These are phyloP conservation scores for Conringia planisiliqua DNA, from an alignment of 345 rosid species.

Conservation along the genomic window DNA sequence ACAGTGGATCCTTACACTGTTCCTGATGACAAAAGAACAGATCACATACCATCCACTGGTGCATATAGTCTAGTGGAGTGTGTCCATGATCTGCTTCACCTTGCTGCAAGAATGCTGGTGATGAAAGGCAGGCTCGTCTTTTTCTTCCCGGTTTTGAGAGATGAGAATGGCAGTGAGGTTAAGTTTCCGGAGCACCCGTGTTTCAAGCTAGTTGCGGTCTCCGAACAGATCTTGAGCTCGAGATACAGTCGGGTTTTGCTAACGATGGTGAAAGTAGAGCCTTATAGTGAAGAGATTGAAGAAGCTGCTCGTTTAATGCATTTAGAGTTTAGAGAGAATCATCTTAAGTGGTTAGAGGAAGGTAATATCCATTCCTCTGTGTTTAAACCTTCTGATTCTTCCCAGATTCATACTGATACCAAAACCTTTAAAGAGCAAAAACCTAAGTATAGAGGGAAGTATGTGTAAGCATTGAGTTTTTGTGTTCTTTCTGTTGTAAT, in stretches of 20 bases:
- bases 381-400: slow-evolving; percentile 55
- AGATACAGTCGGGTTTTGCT: slow-evolving; percentile 76
- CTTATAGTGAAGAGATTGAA: slow-evolving; percentile 54
- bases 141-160: slow-evolving; percentile 79
- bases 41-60: slow-evolving; percentile 91
- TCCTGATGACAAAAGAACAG: slow-evolving; percentile 90
- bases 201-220: slow-evolving; percentile 61
- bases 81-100: slow-evolving; percentile 83
- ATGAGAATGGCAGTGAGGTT: slow-evolving; percentile 44
- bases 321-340: slow-evolving; percentile 82
- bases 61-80: slow-evolving; percentile 85
- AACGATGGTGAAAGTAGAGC: slow-evolving; percentile 75
- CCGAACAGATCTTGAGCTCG: slow-evolving; percentile 89
- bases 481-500: slow-evolving; percentile 16
- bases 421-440: slow-evolving; percentile 54
- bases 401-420: slow-evolving; percentile 39
- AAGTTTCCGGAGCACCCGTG: slow-evolving; percentile 79
- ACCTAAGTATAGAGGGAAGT: slow-evolving; percentile 85
- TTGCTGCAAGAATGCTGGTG: slow-evolving; percentile 84
- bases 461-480: slow-evolving; percentile 42
- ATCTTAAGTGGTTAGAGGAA: slow-evolving; percentile 84
- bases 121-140: slow-evolving; percentile 88
- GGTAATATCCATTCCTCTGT: slow-evolving; percentile 87
- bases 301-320: slow-evolving; percentile 66
- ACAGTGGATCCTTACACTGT: slow-evolving; percentile 76